Evolutionary conservation across 179 eudicot genomes (phyloP).

Genomic region (Beta corolliflora): DNA sequence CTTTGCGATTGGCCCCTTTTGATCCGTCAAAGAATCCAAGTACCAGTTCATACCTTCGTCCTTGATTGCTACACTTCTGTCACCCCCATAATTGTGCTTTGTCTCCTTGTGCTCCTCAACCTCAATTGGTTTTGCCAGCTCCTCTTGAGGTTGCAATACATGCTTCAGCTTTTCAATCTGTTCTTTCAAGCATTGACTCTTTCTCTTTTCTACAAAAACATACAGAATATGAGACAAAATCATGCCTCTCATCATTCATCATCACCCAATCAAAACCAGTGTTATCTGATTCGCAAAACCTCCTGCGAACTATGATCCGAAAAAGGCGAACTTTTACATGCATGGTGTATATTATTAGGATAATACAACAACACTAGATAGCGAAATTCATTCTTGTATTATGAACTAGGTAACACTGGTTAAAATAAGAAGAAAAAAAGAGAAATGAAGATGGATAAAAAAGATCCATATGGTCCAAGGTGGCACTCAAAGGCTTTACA

Average conservation of each 20-base stretch:
- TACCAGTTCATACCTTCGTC: constrained; percentile 13
- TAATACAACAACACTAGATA: too few relatives aligned
- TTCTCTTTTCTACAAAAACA: constrained; percentile 18
- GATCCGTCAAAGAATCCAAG: constrained; percentile 3
- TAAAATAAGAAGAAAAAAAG: neutral
- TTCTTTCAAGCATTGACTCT: constrained; percentile 14
- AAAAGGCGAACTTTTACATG: too few relatives aligned
- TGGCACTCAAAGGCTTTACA: neutral
- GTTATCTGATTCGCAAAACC: too few relatives aligned
- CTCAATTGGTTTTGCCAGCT: constrained; percentile 19
- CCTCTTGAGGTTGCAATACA: constrained; percentile 11
- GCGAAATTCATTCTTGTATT: too few relatives aligned
- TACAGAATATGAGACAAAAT: constrained; percentile 5
- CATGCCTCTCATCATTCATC: neutral
- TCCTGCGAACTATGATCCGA: too few relatives aligned
- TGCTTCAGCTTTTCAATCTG: neutral
- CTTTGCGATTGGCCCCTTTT: constrained; percentile 10
- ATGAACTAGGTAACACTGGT: too few relatives aligned
- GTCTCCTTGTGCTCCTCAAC: constrained; percentile 13
- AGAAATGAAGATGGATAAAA: neutral
- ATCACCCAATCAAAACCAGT: neutral
- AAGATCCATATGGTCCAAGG: neutral
- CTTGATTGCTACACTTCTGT: constrained; percentile 4
- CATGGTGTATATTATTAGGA: too few relatives aligned
- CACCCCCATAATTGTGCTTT: neutral